These are phyloP conservation scores for Scytalidium lignicola DNA, from an alignment of 2,329 filamentous ascomycete species.

Conservation along the genomic window DNA sequence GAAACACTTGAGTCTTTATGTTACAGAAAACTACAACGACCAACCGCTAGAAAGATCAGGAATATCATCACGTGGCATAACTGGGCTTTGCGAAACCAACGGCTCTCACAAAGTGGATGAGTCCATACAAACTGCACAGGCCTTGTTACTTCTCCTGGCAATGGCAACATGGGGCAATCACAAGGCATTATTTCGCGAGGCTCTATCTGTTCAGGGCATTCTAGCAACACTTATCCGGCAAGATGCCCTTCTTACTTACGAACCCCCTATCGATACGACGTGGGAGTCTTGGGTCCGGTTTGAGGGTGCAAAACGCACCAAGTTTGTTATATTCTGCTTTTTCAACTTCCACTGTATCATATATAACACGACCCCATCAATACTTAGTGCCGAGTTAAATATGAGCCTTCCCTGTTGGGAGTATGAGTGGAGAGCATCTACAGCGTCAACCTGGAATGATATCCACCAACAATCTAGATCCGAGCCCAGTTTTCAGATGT, in stretches of 20 bases:
- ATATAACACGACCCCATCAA: conserved; percentile 53
- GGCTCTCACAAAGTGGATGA: neutral
- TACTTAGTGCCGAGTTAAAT: conserved; percentile 56
- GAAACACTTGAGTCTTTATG: conserved; percentile 20
- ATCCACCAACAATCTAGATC: neutral
- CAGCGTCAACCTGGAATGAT: conserved; percentile 20
- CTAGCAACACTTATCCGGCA: conserved; percentile 54
- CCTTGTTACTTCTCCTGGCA: conserved; percentile 55
- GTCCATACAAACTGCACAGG: conserved; percentile 57
- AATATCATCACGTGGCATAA: neutral
- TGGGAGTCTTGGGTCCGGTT: conserved; percentile 58
- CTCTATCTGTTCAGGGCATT: conserved; percentile 53
- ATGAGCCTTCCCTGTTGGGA: conserved; percentile 50
- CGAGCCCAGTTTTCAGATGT: neutral
- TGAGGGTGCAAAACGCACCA: conserved; percentile 54
- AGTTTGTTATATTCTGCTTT: conserved; percentile 56
- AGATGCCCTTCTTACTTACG: conserved; percentile 46
- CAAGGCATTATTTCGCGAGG: conserved; percentile 55
- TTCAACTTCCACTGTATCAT: conserved; percentile 59
- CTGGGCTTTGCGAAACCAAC: neutral
- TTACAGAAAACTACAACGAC: neutral
- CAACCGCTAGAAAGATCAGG: neutral
- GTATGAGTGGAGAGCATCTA: conserved; percentile 53
- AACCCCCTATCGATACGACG: conserved; percentile 34
- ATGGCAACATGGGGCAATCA: conserved; percentile 58